Evolutionary conservation across 495 filamentous ascomycete species (phyloP).

Genomic region (Neurospora sublineolata): DNA sequence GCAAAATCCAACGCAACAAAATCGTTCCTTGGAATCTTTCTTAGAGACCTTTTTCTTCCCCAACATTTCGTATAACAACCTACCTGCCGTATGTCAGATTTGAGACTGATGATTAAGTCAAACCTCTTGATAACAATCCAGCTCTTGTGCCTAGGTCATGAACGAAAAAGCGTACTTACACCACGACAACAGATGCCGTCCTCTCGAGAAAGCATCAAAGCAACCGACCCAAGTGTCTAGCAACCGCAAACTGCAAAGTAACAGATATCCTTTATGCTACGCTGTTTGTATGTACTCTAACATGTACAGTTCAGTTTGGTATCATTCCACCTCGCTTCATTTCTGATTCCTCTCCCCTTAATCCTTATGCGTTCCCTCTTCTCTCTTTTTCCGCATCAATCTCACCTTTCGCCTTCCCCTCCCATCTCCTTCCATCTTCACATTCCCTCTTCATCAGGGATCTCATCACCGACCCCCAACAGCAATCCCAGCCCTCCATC

Average conservation of each 20-base stretch:
- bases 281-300: neutral
- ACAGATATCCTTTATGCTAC: neutral
- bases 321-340: neutral
- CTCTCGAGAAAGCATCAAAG: neutral
- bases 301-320: neutral
- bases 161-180: neutral
- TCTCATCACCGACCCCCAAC: neutral
- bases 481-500: slow-evolving; percentile 18
- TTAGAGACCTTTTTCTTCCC: no score
- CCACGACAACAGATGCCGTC: neutral
- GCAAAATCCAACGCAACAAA: no score
- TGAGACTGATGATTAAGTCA: neutral
- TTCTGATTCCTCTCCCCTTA: neutral
- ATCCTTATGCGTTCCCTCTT: neutral
- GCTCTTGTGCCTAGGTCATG: neutral
- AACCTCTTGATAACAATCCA: neutral
- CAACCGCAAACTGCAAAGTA: neutral
- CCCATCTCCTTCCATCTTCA: neutral
- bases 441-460: neutral
- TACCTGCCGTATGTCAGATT: neutral
- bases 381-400: neutral
- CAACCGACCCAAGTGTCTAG: neutral
- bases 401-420: neutral
- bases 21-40: no score
- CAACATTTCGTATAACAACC: no score